phyloP scores from a whole-genome alignment of 306 rosid genomes.

The Clitoria ternatea region DNA sequence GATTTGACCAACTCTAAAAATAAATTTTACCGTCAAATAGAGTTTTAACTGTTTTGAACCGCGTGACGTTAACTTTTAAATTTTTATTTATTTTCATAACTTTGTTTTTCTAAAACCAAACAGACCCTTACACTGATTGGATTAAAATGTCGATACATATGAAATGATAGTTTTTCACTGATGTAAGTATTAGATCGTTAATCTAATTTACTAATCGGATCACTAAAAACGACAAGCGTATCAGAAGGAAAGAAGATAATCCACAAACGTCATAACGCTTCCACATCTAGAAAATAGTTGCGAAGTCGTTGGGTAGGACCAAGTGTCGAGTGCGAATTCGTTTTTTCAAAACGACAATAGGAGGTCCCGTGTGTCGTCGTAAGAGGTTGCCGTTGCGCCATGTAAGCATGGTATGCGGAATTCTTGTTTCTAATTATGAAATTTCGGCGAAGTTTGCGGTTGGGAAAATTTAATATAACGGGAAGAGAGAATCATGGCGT shows the following conservation, averaged over 20 bases:
- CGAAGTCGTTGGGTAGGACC: conserved; percentile 30
- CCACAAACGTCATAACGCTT: conserved; percentile 23
- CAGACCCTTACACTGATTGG: too few relatives aligned
- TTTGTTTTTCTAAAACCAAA: too few relatives aligned
- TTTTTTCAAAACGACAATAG: conserved; percentile 8
- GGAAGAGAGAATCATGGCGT: neutral
- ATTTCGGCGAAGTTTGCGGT: conserved; percentile 52
- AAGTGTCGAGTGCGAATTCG: conserved; percentile 17
- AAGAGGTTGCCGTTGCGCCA: conserved; percentile 26
- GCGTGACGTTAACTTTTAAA: too few relatives aligned
- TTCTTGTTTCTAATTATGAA: neutral
- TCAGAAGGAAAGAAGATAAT: conserved; percentile 18
- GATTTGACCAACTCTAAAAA: too few relatives aligned
- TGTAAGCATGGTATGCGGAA: conserved; percentile 25
- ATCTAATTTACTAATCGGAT: too few relatives aligned
- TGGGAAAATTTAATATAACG: neutral
- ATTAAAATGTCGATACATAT: too few relatives aligned
- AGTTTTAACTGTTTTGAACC: too few relatives aligned
- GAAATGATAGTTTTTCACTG: too few relatives aligned
- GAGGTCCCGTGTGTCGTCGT: neutral
- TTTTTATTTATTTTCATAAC: too few relatives aligned
- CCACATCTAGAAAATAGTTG: neutral
- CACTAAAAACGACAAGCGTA: conserved; percentile 8
- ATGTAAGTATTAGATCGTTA: too few relatives aligned
- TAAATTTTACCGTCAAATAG: too few relatives aligned